A percentile compares a stretch with the other conserved stretches of the same genome.
Evolutionary conservation across 495 filamentous ascomycete species (phyloP).

Genomic region (Delitschia confertaspora): DNA sequence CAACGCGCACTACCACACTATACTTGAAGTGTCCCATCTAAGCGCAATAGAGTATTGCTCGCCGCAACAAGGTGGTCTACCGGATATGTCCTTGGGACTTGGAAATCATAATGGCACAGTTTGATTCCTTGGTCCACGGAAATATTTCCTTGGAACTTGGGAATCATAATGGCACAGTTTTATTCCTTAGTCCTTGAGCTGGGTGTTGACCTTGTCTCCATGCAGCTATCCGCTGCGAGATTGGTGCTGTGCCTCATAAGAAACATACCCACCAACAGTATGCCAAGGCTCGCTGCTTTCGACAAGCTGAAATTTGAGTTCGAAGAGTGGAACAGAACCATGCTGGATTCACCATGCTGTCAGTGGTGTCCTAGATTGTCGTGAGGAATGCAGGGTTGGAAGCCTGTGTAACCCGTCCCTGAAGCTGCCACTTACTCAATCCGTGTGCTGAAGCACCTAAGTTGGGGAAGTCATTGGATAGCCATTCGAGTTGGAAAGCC

Average conservation of each 20-base stretch:
- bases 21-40: no score
- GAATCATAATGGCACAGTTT: background rate
- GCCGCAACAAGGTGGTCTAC: background rate
- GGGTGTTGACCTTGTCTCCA: constrained; percentile 8
- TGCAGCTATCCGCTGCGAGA: constrained; percentile 27
- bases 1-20: no score
- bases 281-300: constrained; percentile 11
- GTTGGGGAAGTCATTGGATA: constrained; percentile 16
- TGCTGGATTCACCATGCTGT: constrained; percentile 4
- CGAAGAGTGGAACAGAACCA: constrained; percentile 14
- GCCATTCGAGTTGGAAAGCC: constrained; percentile 6
- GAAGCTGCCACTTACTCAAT: constrained; percentile 14
- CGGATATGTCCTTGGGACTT: background rate
- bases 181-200: background rate
- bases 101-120: background rate
- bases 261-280: constrained; percentile 1
- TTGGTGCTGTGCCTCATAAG: constrained; percentile 14
- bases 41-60: background rate
- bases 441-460: no score
- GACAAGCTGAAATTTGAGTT: constrained; percentile 11
- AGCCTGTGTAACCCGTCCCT: constrained; percentile 22
- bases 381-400: constrained; percentile 23
- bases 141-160: background rate
- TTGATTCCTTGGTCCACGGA: background rate
- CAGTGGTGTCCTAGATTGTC: constrained; percentile 18